phyloP scores from a whole-genome alignment of 345 rosid species.

The Lumnitzera racemosa region DNA sequence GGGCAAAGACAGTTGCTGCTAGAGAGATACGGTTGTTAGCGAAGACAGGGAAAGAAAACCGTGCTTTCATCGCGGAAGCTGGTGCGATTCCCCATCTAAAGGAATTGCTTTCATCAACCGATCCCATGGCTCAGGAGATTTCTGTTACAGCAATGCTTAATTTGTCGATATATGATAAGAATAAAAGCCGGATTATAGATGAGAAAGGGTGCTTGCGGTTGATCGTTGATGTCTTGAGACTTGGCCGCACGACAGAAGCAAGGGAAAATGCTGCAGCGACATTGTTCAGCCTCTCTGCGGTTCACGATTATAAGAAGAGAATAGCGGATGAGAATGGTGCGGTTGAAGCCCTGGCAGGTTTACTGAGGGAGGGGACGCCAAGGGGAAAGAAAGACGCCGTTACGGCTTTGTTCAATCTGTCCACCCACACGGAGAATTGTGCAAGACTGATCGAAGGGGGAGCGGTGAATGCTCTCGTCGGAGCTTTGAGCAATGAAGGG shows the following conservation, averaged over 20 bases:
- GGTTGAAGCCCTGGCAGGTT: conserved; percentile 60
- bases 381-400: conserved; percentile 96
- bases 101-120: conserved; percentile 47
- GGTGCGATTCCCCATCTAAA: conserved; percentile 79
- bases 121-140: conserved; percentile 75
- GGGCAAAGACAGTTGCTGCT: conserved; percentile 64
- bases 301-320: conserved; percentile 86
- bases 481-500: conserved; percentile 60
- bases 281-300: conserved; percentile 80
- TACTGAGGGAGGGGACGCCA: conserved; percentile 64
- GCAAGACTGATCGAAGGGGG: conserved; percentile 71
- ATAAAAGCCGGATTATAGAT: conserved; percentile 75
- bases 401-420: conserved; percentile 78
- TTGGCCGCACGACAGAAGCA: conserved; percentile 70
- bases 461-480: conserved; percentile 63
- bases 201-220: conserved; percentile 70
- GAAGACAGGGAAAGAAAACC: conserved; percentile 85
- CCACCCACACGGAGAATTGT: conserved; percentile 79
- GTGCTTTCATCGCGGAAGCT: conserved; percentile 77
- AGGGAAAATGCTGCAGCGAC: conserved; percentile 97
- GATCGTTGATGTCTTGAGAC: conserved; percentile 59
- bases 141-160: conserved; percentile 90
- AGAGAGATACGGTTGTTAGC: conserved; percentile 77
- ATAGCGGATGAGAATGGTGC: conserved; percentile 62
- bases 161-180: conserved; percentile 77